A percentile compares a stretch with the other conserved stretches of the same genome.
Evolutionary conservation across 345 rosid species (phyloP).

Genomic region (Euphorbia pulcherrima): DNA sequence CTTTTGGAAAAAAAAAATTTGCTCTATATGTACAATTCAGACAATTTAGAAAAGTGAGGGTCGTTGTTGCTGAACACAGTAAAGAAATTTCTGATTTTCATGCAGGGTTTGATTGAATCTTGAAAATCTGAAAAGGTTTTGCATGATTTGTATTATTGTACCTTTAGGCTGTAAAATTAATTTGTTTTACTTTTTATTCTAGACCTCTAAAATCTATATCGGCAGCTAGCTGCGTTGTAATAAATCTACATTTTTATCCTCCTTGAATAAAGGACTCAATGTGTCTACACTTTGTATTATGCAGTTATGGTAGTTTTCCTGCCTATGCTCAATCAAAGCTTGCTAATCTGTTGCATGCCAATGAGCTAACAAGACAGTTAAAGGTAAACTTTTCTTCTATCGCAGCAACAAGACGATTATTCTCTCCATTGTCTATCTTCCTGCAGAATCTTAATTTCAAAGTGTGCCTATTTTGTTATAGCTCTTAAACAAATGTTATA

Average conservation of each 20-base stretch:
- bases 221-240: not conserved
- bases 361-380: slow-evolving; percentile 62
- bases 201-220: not conserved
- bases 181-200: not conserved
- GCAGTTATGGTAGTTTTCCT: slow-evolving; percentile 38
- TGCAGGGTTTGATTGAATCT: not conserved
- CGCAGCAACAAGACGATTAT: not conserved
- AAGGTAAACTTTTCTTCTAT: slow-evolving; percentile 42
- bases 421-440: not conserved
- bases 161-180: not conserved
- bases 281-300: slow-evolving; percentile 5
- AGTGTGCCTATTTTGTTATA: not conserved
- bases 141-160: slow-evolving; percentile 3
- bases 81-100: not conserved
- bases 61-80: not conserved
- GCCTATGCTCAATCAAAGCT: slow-evolving; percentile 72
- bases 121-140: not conserved
- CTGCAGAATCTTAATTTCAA: not conserved
- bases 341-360: slow-evolving; percentile 77
- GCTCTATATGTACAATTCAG: not conserved
- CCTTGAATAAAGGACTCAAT: not conserved
- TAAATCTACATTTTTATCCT: slow-evolving; percentile 5
- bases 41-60: not conserved
- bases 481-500: not conserved
- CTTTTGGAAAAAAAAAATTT: not conserved